Conservation (phyloP, 2,329 filamentous ascomycete species). For the Claviceps spartinae region DNA sequence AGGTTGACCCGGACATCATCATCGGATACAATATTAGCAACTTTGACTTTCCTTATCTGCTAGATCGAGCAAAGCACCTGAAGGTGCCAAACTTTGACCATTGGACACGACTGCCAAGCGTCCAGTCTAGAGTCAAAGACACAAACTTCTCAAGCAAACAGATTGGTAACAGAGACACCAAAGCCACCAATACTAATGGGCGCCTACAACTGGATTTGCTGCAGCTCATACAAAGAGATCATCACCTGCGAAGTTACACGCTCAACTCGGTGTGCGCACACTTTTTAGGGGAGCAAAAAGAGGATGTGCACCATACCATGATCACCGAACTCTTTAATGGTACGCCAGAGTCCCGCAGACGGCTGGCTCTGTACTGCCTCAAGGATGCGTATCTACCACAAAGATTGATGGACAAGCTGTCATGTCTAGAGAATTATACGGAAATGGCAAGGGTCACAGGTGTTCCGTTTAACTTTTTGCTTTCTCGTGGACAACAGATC, state of each 20-base stretch:
- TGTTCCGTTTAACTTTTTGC: conserved; percentile 88
- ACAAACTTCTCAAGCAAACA: conserved; percentile 94
- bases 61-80: conserved; percentile 75
- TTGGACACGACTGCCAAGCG: conserved; percentile 66
- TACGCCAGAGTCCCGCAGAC: conserved; percentile 78
- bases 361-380: conserved; percentile 87
- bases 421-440: conserved; percentile 96
- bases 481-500: conserved; percentile 87
- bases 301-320: conserved; percentile 98
- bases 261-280: conserved; percentile 92
- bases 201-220: conserved; percentile 84
- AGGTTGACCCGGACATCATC: conserved; percentile 91
- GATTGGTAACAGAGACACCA: conserved; percentile 92
- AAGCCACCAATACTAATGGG: conserved; percentile 87
- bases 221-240: conserved; percentile 88
- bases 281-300: conserved; percentile 93
- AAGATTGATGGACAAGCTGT: conserved; percentile 89
- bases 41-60: conserved; percentile 94
- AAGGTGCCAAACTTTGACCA: conserved; percentile 71
- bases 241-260: conserved; percentile 92
- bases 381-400: conserved; percentile 97
- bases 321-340: conserved; percentile 97
- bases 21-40: conserved; percentile 98
- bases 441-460: conserved; percentile 99
- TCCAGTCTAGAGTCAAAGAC: conserved; percentile 58